These are phyloP conservation scores for Diddensiella transvaalensis DNA, from an alignment of 805 yeast genomes.

Conservation along the genomic window DNA sequence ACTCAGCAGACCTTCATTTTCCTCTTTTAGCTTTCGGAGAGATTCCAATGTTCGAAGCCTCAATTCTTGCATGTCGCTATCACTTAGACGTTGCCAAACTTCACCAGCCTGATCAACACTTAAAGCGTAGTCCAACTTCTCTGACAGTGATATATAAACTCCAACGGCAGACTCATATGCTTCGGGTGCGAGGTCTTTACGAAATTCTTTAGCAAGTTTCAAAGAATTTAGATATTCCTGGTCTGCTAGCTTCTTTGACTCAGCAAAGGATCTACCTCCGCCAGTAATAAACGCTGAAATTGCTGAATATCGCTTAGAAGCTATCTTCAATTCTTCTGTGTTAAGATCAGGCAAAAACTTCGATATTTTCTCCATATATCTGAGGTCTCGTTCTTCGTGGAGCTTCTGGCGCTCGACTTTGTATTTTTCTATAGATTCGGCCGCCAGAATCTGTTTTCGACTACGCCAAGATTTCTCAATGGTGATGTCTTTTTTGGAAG, in stretches of 20 bases:
- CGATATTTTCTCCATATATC: slow-evolving; percentile 35
- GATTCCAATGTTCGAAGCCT: slow-evolving; percentile 27
- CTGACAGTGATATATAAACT: slow-evolving; percentile 30
- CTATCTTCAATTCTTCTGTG: slow-evolving; percentile 36
- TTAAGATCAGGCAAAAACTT: slow-evolving; percentile 26
- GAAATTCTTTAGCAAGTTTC: slow-evolving; percentile 33
- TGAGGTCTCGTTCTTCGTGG: slow-evolving; percentile 33
- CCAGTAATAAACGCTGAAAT: slow-evolving; percentile 54
- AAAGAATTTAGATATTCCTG: slow-evolving; percentile 41
- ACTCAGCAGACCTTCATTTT: slow-evolving; percentile 31
- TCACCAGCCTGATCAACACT: slow-evolving; percentile 46
- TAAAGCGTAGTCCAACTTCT: slow-evolving; percentile 42
- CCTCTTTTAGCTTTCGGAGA: slow-evolving; percentile 10
- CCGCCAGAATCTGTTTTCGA: slow-evolving; percentile 61
- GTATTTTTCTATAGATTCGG: slow-evolving; percentile 46
- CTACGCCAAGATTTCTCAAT: slow-evolving; percentile 59
- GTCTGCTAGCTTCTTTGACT: slow-evolving; percentile 59
- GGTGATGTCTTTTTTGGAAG: slow-evolving; percentile 47
- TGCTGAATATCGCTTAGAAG: slow-evolving; percentile 51
- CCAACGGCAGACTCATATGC: slow-evolving; percentile 31
- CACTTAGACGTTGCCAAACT: slow-evolving; percentile 39
- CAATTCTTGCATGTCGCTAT: slow-evolving; percentile 32
- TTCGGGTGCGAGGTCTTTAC: slow-evolving; percentile 29
- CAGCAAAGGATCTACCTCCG: slow-evolving; percentile 55
- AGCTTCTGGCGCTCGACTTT: slow-evolving; percentile 40